Conservation (phyloP, 2,329 filamentous ascomycete species). For the Lomentospora prolificans region DNA sequence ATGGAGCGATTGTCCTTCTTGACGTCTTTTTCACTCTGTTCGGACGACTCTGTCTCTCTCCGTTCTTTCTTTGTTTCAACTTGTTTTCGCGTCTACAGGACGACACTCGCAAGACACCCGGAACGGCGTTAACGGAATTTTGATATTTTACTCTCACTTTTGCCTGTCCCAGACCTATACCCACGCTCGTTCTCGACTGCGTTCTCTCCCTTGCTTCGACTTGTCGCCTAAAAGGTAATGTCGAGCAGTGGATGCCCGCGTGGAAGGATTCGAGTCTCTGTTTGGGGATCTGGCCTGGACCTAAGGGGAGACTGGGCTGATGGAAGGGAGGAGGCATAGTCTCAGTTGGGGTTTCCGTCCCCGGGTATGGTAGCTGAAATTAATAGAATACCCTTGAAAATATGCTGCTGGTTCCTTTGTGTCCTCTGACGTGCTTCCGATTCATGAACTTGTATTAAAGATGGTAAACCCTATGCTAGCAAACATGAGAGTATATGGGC, state of each 20-base stretch:
- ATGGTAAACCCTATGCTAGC: no score
- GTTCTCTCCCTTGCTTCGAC: not conserved
- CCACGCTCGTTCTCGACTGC: conserved; percentile 4
- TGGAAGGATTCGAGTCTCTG: not conserved
- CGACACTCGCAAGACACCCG: conserved; percentile 7
- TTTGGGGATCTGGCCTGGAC: conserved; percentile 4
- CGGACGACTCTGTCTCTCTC: not conserved
- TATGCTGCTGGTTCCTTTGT: not conserved
- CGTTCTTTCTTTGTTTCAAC: conserved; percentile 4
- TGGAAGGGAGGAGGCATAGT: not conserved
- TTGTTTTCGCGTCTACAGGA: conserved; percentile 6
- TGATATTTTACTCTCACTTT: not conserved
- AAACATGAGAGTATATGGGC: no score
- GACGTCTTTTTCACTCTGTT: not conserved
- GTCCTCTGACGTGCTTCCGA: no score
- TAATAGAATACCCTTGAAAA: conserved; percentile 2
- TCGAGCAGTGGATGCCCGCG: not conserved
- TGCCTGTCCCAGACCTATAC: conserved; percentile 9
- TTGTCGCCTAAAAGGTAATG: not conserved
- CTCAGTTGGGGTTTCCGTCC: not conserved
- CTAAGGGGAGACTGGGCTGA: not conserved
- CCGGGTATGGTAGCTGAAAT: not conserved
- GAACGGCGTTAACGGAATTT: conserved; percentile 5
- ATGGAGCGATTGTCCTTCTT: not conserved
- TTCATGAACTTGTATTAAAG: no score